Conservation (phyloP, 1,284 basidiomycete genomes). For the Hemileia vastatrix region DNA sequence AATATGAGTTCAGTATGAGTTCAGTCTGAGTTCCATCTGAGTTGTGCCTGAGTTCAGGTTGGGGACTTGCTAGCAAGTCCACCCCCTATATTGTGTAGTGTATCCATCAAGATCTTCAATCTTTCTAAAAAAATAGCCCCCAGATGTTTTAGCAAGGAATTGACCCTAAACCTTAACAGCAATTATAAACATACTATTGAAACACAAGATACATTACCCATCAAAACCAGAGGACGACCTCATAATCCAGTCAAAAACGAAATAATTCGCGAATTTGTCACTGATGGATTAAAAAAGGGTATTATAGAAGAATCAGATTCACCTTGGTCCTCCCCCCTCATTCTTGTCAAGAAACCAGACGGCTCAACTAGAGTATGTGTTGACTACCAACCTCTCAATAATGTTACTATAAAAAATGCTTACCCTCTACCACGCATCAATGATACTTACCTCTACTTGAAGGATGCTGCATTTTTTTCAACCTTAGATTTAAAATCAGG, state of each 20-base stretch:
- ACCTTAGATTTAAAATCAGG: background rate
- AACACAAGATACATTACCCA: background rate
- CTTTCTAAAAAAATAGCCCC: background rate
- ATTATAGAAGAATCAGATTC: background rate
- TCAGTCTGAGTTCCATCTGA: no score
- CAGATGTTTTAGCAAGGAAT: background rate
- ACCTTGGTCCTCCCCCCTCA: background rate
- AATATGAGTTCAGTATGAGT: no score
- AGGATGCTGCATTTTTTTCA: background rate
- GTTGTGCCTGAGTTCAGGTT: no score
- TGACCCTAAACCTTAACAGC: background rate
- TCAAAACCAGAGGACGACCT: background rate
- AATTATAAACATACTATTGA: constrained; percentile 4
- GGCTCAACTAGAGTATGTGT: constrained; percentile 1
- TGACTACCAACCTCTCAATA: constrained; percentile 1
- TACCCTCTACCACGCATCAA: background rate
- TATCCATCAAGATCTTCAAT: no score
- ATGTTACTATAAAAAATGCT: background rate
- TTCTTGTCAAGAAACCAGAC: no score
- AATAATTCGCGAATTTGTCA: background rate
- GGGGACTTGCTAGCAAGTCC: no score
- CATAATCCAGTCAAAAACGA: no score
- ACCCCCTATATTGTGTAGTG: no score
- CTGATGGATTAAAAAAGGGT: background rate
- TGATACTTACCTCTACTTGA: background rate